Base-by-base conservation (phyloP, 2,329 filamentous ascomycete species). In the Fusarium chaquense region DNA sequence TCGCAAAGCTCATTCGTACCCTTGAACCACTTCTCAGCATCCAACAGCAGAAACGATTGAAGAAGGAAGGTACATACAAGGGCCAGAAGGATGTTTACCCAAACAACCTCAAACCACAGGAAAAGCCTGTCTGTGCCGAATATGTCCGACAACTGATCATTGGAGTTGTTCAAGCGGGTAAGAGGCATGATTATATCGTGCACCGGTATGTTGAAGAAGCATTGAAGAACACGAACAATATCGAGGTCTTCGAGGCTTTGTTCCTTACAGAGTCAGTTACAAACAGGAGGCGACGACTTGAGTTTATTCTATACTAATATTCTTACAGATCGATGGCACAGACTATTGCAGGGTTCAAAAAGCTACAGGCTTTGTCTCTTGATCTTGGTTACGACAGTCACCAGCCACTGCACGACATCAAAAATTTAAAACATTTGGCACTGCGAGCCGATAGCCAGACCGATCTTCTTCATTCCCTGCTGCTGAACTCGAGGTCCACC, bases 171-270 rank as follows among this genome's bases (percentile, higher is more conserved):
- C 22, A 53, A 6, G 58, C 64, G 1, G 67, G 58, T 0, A 45
- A 16, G 28, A 72, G 70, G 13, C 63, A 70, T 24, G 18, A 56
- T 33, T 47, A 60, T 16, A 73, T 73, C 22, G 43, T 61, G 5
- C 12, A 57, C 10, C 56, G 61, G 49, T 72, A 72, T 6, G 6
- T 72, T 1, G 65, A 73, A 20, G 69, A 72, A 44, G 44, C 47
- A 1, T 36, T 73, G 7, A 58, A 65, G 10, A 72, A 69, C 18
- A 43, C 67, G 20, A 33, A 32, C 2, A 70, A 72, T 9, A 18
- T 72, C 11, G 54, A 63, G n/a, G 51, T 64, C 41, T 26, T 71
- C 0, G 52, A 73, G 7, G 54, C 46, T 0, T 11, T 6, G 0
- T 43, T 47, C 2, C 15, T 72, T 11, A 71, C 55, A 16, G 12